Conservation (phyloP, 1,284 basidiomycete species). For the Cutaneotrichosporon cavernicola region DNA sequence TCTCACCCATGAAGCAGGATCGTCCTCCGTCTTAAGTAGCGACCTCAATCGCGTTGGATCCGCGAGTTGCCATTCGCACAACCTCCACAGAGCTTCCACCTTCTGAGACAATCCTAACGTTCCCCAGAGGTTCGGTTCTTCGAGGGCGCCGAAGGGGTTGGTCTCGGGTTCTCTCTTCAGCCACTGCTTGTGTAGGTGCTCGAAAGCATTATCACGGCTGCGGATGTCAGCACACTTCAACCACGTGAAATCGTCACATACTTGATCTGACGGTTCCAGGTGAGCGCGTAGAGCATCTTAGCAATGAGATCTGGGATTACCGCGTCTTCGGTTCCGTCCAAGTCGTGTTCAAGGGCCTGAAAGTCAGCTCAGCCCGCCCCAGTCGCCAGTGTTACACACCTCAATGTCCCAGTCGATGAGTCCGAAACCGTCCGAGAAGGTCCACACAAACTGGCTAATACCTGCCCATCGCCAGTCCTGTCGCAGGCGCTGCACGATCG, state of each 20-base stretch:
- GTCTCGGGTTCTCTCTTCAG: slow-evolving; percentile 43
- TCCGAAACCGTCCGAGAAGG: slow-evolving; percentile 52
- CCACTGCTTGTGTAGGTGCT: slow-evolving; percentile 51
- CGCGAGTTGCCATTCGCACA: slow-evolving; percentile 60
- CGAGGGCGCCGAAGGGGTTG: slow-evolving; percentile 45
- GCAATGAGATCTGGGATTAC: slow-evolving; percentile 54
- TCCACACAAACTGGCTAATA: slow-evolving; percentile 51
- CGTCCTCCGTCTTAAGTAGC: slow-evolving; percentile 56
- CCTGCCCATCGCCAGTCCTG: slow-evolving; percentile 53
- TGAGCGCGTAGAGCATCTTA: slow-evolving; percentile 56
- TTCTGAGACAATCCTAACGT: slow-evolving; percentile 55
- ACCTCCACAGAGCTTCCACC: slow-evolving; percentile 53
- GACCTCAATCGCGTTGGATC: slow-evolving; percentile 57
- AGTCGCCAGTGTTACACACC: slow-evolving; percentile 30
- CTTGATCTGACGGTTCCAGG: slow-evolving; percentile 56
- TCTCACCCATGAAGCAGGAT: slow-evolving; percentile 55
- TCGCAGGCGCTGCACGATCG: slow-evolving; percentile 45
- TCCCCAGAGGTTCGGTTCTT: slow-evolving; percentile 54
- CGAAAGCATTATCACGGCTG: slow-evolving; percentile 49
- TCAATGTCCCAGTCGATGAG: slow-evolving; percentile 51
- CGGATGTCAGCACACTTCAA: neutral
- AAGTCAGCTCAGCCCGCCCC: slow-evolving; percentile 21
- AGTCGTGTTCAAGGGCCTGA: slow-evolving; percentile 52
- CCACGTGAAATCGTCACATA: slow-evolving; percentile 32
- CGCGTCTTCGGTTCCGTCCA: slow-evolving; percentile 54